Evolutionary conservation across 2,329 filamentous ascomycete species (phyloP), one percentile per base, ranked within the genome.

Genomic region (Claviceps quebecensis): DNA sequence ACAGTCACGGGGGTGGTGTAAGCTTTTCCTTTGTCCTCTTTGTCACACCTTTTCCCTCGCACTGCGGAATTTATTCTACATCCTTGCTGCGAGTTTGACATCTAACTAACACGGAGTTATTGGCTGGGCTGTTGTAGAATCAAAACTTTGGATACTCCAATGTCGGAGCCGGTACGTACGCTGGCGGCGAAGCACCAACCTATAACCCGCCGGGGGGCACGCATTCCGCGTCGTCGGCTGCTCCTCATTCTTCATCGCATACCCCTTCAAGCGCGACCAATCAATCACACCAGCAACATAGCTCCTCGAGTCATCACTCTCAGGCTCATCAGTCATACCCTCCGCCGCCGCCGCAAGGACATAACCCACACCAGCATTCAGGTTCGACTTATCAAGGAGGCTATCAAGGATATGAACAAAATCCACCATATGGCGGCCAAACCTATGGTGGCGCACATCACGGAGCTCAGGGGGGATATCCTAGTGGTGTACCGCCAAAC

Each of bases 91-190:
- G 26, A 40, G 22, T 5, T 34, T 3, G 16, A 11, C 14, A 26
- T n/a, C 34, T 6, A 13, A 45, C 53, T 65, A 48, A 58, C 48
- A 17, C 5, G 19, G 19, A 36, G 8, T 16, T 37, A 2, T 14
- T 45, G 4, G 29, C 14, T 36, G 34, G 8, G 26, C 11, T 45
- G 55, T 29, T 41, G 19, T 56, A 76, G 70, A 69, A 69, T 54
- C 73, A 80, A 56, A 77, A 75, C 60, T 87, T 77, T 61, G 83
- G 81, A 36, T 84, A 84, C 63, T 79, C 78, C 22, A 76, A 76
- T 58, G 64, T 71, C 3, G 74, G 73, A 44, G 69, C 75, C 44
- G 63, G 73, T 45, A 71, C 72, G 39, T 87, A 86, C 63, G 74
- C 70, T 54, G 83, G 80, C 52, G 72, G 81, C 51, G 72, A 77